These are phyloP conservation scores for Aspergillus versicolor DNA, from an alignment of 2,329 filamentous ascomycete species.

Conservation along the genomic window DNA sequence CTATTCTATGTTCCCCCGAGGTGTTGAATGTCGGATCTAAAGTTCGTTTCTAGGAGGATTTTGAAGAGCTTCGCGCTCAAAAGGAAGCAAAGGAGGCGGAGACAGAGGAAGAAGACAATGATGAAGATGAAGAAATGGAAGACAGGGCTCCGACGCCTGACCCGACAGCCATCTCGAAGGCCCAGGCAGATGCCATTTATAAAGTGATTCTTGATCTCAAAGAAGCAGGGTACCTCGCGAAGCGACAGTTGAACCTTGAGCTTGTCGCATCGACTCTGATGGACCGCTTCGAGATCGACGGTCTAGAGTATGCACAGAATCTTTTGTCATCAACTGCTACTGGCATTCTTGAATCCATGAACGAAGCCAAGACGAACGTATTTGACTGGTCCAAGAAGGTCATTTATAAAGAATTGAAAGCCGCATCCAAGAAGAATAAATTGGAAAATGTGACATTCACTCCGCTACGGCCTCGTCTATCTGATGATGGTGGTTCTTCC, in stretches of 20 bases:
- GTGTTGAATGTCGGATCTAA: neutral
- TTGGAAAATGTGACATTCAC: constrained; percentile 31
- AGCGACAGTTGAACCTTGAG: constrained; percentile 40
- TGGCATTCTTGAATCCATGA: constrained; percentile 35
- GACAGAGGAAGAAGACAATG: constrained; percentile 17
- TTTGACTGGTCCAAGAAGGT: constrained; percentile 44
- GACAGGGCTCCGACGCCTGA: constrained; percentile 25
- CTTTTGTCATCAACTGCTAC: constrained; percentile 36
- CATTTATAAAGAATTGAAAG: constrained; percentile 42
- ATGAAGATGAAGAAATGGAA: constrained; percentile 17
- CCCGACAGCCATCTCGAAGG: constrained; percentile 26
- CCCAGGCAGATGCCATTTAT: constrained; percentile 39
- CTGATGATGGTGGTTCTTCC: constrained; percentile 30
- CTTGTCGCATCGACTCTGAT: constrained; percentile 31
- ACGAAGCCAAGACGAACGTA: constrained; percentile 34
- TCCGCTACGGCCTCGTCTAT: constrained; percentile 32
- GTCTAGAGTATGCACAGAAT: constrained; percentile 35
- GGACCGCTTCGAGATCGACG: constrained; percentile 36
- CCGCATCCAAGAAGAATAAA: constrained; percentile 28
- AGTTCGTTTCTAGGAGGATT: constrained; percentile 29
- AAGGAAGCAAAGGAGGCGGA: constrained; percentile 22
- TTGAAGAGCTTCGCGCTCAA: constrained; percentile 29
- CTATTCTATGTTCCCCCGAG: constrained; percentile 6
- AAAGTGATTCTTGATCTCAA: constrained; percentile 39
- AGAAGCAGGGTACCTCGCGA: constrained; percentile 41